A percentile compares a stretch with the other conserved stretches of the same genome.
These are phyloP conservation scores for Bolboschoenoplectus hybrid DNA, from an alignment of 202 grass and related monocot genomes.

Conservation along the genomic window DNA sequence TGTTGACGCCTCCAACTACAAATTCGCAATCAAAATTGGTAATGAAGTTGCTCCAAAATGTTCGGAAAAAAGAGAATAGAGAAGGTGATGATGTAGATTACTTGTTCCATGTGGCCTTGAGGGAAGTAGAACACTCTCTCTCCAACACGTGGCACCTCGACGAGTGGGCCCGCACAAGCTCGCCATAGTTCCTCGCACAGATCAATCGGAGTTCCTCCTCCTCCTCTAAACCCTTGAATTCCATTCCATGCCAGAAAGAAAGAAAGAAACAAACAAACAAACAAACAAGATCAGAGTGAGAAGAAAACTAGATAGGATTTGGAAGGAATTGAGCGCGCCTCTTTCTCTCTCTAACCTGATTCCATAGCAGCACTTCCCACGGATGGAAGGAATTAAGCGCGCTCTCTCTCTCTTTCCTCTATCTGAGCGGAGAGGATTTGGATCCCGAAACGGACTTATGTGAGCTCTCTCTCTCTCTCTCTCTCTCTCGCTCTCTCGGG, in stretches of 20 bases:
- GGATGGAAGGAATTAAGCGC: neutral
- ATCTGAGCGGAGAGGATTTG: conserved; percentile 12
- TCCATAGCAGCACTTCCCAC: conserved; percentile 30
- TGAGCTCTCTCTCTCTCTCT: conserved; percentile 39
- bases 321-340: neutral
- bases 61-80: neutral
- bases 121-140: conserved; percentile 95
- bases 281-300: neutral
- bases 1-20: conserved; percentile 83
- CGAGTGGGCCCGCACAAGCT: conserved; percentile 90
- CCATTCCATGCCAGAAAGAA: neutral
- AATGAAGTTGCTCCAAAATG: conserved; percentile 23
- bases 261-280: neutral
- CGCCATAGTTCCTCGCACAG: conserved; percentile 84
- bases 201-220: conserved; percentile 39
- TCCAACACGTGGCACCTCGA: conserved; percentile 65
- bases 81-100: conserved; percentile 5
- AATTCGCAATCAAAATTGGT: conserved; percentile 19
- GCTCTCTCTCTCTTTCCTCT: conserved; percentile 2
- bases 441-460: conserved; percentile 38
- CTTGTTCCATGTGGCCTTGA: conserved; percentile 98
- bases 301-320: neutral
- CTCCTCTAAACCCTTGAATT: conserved; percentile 41
- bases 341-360: conserved; percentile 35
- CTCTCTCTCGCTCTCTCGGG: conserved; percentile 30